phyloP scores from a whole-genome alignment of 805 yeast genomes.

The Ogataea haglerorum region DNA sequence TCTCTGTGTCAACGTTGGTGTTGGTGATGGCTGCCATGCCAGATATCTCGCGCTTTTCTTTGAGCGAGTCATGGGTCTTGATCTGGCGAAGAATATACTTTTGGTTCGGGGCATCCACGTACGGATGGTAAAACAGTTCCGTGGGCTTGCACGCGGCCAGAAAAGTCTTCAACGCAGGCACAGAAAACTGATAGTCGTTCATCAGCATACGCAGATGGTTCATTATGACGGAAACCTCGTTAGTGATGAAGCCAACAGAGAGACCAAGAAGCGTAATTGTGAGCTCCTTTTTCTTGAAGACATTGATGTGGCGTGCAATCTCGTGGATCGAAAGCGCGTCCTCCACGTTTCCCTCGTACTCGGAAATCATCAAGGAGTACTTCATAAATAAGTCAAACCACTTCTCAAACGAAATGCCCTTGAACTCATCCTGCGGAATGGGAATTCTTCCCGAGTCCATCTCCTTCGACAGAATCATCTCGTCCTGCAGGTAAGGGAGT shows the following conservation, averaged over 20 bases:
- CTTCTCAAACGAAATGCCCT: conserved; percentile 71
- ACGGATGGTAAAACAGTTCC: conserved; percentile 25
- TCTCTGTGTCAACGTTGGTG: conserved; percentile 40
- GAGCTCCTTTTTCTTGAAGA: conserved; percentile 62
- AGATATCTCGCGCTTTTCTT: conserved; percentile 48
- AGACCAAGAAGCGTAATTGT: conserved; percentile 63
- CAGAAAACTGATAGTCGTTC: conserved; percentile 71
- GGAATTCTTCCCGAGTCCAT: conserved; percentile 23
- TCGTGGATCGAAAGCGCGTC: conserved; percentile 70
- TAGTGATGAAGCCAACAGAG: conserved; percentile 44
- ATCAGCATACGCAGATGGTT: conserved; percentile 60
- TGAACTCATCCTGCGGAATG: conserved; percentile 54
- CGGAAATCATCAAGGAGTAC: conserved; percentile 65
- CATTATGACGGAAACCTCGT: conserved; percentile 53
- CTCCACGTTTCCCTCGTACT: conserved; percentile 48
- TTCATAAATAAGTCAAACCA: conserved; percentile 89
- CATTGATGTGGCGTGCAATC: conserved; percentile 73
- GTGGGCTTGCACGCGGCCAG: conserved; percentile 45
- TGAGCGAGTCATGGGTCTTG: conserved; percentile 79
- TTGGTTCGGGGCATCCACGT: conserved; percentile 80
- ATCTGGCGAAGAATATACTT: conserved; percentile 86
- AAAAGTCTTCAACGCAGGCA: conserved; percentile 63
- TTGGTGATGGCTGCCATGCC: conserved; percentile 80
- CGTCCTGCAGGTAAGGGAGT: conserved; percentile 63
- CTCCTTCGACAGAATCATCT: conserved; percentile 35